These are phyloP conservation scores for Spathaspora gorwiae DNA, from an alignment of 805 yeast genomes.

Conservation along the genomic window DNA sequence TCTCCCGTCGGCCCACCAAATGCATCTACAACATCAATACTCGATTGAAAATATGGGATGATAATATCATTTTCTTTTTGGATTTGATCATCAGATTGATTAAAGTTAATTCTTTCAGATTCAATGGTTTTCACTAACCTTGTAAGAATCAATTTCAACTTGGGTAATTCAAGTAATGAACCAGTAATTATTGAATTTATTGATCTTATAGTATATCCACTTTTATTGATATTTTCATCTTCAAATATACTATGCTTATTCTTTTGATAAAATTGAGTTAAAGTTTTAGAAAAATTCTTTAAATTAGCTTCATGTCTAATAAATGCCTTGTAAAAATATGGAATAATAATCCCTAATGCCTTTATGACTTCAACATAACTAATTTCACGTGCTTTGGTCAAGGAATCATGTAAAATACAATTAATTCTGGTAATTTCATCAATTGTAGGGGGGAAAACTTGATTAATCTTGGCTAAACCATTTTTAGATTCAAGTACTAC, in stretches of 20 bases:
- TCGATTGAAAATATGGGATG: conserved; percentile 41
- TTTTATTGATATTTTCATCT: conserved; percentile 25
- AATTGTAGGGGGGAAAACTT: conserved; percentile 88
- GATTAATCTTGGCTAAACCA: conserved; percentile 58
- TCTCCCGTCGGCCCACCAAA: conserved; percentile 55
- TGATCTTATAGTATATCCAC: conserved; percentile 21
- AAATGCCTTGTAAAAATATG: conserved; percentile 88
- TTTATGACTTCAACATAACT: conserved; percentile 75
- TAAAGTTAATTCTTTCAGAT: conserved; percentile 1
- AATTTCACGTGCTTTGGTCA: conserved; percentile 58
- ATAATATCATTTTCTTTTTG: conserved; percentile 2
- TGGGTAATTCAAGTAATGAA: conserved; percentile 62
- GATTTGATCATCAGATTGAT: neutral
- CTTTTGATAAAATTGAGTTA: conserved; percentile 36
- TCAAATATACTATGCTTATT: conserved; percentile 25
- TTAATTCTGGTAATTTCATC: conserved; percentile 91
- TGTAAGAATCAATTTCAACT: conserved; percentile 62
- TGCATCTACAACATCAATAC: conserved; percentile 69
- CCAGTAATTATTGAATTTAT: conserved; percentile 53
- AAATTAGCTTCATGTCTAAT: conserved; percentile 94
- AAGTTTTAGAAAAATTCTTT: conserved; percentile 51
- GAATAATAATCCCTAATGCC: conserved; percentile 78
- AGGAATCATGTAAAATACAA: conserved; percentile 74
- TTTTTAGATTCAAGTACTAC: conserved; percentile 39
- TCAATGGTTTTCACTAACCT: conserved; percentile 49